Conservation (phyloP, 1,284 basidiomycete genomes). For the Ceraceosorus guamensis region DNA sequence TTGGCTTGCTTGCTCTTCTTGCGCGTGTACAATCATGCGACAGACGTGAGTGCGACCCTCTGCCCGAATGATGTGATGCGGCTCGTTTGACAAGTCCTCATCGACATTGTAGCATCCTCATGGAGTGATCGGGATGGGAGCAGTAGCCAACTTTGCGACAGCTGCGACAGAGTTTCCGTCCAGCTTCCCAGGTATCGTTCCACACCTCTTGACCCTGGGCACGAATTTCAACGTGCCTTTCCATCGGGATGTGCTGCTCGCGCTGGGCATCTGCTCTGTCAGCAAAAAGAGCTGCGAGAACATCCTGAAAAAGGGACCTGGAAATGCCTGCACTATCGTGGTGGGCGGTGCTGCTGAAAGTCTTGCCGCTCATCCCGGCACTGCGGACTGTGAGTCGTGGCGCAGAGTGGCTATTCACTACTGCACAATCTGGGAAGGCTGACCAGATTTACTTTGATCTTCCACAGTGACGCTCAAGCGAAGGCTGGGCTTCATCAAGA, state of each 20-base stretch:
- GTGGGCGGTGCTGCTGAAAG: constrained; percentile 94
- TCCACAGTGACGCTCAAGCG: constrained; percentile 64
- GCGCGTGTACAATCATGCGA: neutral
- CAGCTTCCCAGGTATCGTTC: constrained; percentile 81
- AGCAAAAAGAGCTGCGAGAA: constrained; percentile 81
- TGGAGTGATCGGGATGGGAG: constrained; percentile 57
- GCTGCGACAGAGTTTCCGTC: constrained; percentile 90
- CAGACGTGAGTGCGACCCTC: neutral
- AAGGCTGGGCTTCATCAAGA: constrained; percentile 80
- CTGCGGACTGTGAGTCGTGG: constrained; percentile 59
- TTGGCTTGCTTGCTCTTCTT: no score
- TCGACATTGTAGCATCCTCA: constrained; percentile 31
- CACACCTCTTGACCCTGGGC: constrained; percentile 82
- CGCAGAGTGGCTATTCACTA: neutral
- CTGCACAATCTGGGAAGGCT: neutral
- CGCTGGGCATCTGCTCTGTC: constrained; percentile 80
- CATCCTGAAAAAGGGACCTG: constrained; percentile 59
- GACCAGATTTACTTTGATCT: constrained; percentile 19
- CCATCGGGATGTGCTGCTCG: constrained; percentile 75
- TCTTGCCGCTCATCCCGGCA: constrained; percentile 84
- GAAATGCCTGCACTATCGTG: constrained; percentile 78
- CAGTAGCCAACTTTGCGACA: constrained; percentile 84
- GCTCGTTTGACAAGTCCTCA: neutral
- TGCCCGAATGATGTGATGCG: no score
- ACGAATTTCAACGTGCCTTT: constrained; percentile 83